Evolutionary conservation across 306 rosid genomes (phyloP), one percentile per base, ranked within the genome.

Genomic region (Cucurbita moschata): DNA sequence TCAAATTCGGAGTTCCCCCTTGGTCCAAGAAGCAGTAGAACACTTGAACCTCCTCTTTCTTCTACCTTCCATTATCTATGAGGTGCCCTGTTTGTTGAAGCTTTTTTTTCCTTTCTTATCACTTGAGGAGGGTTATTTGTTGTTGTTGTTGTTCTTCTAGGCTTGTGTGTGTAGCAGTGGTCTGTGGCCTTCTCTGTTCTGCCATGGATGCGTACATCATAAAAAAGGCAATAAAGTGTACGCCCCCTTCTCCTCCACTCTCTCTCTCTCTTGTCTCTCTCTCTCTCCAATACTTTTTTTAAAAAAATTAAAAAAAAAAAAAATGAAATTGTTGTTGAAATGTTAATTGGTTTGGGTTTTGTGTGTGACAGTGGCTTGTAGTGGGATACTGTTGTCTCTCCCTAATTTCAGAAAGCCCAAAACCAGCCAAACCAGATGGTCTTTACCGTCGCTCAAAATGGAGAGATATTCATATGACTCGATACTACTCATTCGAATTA

Each of bases 141-240:
- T 44, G 12, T 44, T 38, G 6, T 62, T 70, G 61, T 37, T 37
- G 67, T 37, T 44, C 4, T 44, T 38, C 3, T 62, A 75, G 61
- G 50, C 75, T 78, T 79, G 82, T 71, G 78, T 79, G 35, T 71
- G 77, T 73, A 53, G 85, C 85, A 82, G 85, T 72, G 62, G 50
- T 54, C 80, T 78, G 79, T 63, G 55, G 77, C 59, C 81, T 79
- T 57, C 81, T 61, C 79, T 72, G 73, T 76, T 82, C 86, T 83
- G 83, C 86, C 77, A 83, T 74, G 86, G 86, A 83, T 83, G 86
- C 86, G 86, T 83, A 81, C 82, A 83, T 77, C 80, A 71, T 83
- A 81, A 80, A 83, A 83, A 83, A 83, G 86, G 78, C 50, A 75
- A 77, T 80, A 83, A 77, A 77, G 83, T 80, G 79, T 50, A 67